Evolutionary conservation across 1,139 yeast genomes (phyloP).

Genomic region (Nakaseomyces sp.): DNA sequence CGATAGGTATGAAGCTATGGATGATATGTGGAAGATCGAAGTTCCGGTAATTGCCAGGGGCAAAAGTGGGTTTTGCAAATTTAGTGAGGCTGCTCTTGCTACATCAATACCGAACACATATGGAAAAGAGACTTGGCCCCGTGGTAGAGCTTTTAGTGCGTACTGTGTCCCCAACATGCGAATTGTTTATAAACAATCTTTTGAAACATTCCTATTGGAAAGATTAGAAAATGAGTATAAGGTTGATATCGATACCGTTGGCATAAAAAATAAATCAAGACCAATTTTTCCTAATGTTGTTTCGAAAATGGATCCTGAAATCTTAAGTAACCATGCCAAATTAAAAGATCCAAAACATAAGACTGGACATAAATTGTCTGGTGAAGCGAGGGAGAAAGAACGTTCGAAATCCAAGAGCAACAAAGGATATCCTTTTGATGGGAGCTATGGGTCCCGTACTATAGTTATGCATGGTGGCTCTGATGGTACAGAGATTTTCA

Average conservation of each 20-base stretch:
- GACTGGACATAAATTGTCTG: not conserved
- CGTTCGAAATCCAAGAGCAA: not conserved
- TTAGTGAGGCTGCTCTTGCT: slow-evolving; percentile 31
- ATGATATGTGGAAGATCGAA: slow-evolving; percentile 43
- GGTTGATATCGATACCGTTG: slow-evolving; percentile 9
- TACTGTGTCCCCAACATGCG: slow-evolving; percentile 14
- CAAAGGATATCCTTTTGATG: slow-evolving; percentile 9
- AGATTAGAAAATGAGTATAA: slow-evolving; percentile 5
- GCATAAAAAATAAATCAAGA: slow-evolving; percentile 7
- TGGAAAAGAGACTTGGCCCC: slow-evolving; percentile 23
- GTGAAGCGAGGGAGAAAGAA: not conserved
- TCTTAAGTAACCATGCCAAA: slow-evolving; percentile 4
- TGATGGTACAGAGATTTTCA: slow-evolving; percentile 32
- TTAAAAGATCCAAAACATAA: slow-evolving; percentile 7
- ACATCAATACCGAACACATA: slow-evolving; percentile 21
- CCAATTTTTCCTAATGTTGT: slow-evolving; percentile 14
- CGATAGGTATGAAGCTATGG: slow-evolving; percentile 34
- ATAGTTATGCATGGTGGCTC: slow-evolving; percentile 42
- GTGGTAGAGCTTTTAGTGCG: slow-evolving; percentile 32
- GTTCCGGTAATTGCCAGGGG: slow-evolving; percentile 33
- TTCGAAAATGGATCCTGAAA: slow-evolving; percentile 10
- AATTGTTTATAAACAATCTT: not conserved
- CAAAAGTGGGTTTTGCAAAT: slow-evolving; percentile 28
- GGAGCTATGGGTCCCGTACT: not conserved
- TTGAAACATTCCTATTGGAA: slow-evolving; percentile 9